Percentiles rank a stretch among this genome's conserved stretches.
phyloP scores from a whole-genome alignment of 352 stramenopile species.

The Globisporangium nunn region DNA sequence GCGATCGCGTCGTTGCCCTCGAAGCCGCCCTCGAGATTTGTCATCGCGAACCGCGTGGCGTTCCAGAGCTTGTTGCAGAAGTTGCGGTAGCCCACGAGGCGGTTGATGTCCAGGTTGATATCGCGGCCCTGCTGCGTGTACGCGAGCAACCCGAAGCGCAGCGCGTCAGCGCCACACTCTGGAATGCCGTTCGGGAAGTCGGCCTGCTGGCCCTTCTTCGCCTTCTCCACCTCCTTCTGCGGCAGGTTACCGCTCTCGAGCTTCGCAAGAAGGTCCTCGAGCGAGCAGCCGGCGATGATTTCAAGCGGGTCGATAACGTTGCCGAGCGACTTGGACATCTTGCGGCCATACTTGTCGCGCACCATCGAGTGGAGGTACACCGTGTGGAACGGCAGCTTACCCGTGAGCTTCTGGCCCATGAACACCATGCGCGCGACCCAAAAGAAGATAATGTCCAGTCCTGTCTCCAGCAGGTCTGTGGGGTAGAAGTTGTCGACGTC shows the following conservation, averaged over 20 bases:
- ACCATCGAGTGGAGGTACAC: slow-evolving; percentile 98
- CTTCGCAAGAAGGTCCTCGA: slow-evolving; percentile 93
- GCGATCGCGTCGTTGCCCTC: slow-evolving; percentile 44
- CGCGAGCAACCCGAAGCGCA: slow-evolving; percentile 96
- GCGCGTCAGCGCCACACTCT: slow-evolving; percentile 97
- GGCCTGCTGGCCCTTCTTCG: slow-evolving; percentile 94
- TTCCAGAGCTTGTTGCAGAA: slow-evolving; percentile 99
- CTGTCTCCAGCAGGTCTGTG: slow-evolving; percentile 96
- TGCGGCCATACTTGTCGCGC: slow-evolving; percentile 96
- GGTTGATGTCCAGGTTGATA: slow-evolving; percentile 99
- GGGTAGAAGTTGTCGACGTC: slow-evolving; percentile 94
- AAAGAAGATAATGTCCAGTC: slow-evolving; percentile 99
- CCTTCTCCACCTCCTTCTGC: slow-evolving; percentile 95
- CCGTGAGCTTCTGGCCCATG: slow-evolving; percentile 95
- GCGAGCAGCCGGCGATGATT: slow-evolving; percentile 95
- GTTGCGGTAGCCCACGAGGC: slow-evolving; percentile 97
- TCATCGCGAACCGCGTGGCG: slow-evolving; percentile 96
- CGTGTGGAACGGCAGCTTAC: slow-evolving; percentile 94
- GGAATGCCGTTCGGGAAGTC: slow-evolving; percentile 99
- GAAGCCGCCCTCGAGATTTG: slow-evolving; percentile 89
- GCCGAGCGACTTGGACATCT: slow-evolving; percentile 99
- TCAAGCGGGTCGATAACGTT: slow-evolving; percentile 98
- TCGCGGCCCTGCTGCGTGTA: slow-evolving; percentile 94
- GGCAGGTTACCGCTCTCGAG: slow-evolving; percentile 97
- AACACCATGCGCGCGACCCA: slow-evolving; percentile 98